A percentile compares a stretch with the other conserved stretches of the same genome.
Conservation (phyloP, 495 filamentous ascomycete species). For the Hypoxylon fragiforme region DNA sequence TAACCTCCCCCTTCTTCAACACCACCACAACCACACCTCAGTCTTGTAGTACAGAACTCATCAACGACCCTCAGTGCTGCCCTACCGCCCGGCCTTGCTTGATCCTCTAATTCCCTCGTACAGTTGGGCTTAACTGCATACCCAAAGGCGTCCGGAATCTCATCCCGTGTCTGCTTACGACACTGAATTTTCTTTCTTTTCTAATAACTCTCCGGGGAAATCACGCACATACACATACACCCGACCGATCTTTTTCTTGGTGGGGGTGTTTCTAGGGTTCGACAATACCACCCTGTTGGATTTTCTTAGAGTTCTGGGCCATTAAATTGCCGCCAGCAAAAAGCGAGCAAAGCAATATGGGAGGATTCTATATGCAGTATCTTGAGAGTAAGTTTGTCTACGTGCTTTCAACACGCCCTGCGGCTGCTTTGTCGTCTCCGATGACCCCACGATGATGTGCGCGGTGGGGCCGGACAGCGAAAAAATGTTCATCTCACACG, state of each 20-base stretch:
- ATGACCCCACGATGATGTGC: slow-evolving; percentile 34
- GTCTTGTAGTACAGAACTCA: slow-evolving; percentile 49
- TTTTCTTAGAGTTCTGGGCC: slow-evolving; percentile 26
- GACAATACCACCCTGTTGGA: slow-evolving; percentile 34
- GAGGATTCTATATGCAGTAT: slow-evolving; percentile 66
- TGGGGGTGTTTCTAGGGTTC: slow-evolving; percentile 38
- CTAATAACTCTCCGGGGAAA: slow-evolving; percentile 17
- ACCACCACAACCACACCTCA: slow-evolving; percentile 45
- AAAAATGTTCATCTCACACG: slow-evolving; percentile 40
- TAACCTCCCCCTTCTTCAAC: slow-evolving; percentile 49
- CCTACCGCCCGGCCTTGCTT: slow-evolving; percentile 38
- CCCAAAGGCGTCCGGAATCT: slow-evolving; percentile 45
- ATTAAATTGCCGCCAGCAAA: slow-evolving; percentile 39
- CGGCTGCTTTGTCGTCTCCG: slow-evolving; percentile 14
- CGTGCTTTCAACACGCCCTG: neutral
- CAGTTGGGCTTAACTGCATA: slow-evolving; percentile 62
- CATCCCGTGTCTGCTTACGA: slow-evolving; percentile 36
- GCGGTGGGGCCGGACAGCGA: slow-evolving; percentile 36
- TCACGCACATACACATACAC: slow-evolving; percentile 32
- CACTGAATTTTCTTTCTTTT: slow-evolving; percentile 17
- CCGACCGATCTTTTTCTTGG: slow-evolving; percentile 29
- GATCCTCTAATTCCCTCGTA: slow-evolving; percentile 38
- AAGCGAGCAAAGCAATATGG: slow-evolving; percentile 58
- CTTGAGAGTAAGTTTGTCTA: slow-evolving; percentile 59
- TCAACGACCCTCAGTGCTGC: slow-evolving; percentile 44